Base-by-base conservation (phyloP, 176 grass and related monocot genomes). In the Metroxylon sagu region DNA sequence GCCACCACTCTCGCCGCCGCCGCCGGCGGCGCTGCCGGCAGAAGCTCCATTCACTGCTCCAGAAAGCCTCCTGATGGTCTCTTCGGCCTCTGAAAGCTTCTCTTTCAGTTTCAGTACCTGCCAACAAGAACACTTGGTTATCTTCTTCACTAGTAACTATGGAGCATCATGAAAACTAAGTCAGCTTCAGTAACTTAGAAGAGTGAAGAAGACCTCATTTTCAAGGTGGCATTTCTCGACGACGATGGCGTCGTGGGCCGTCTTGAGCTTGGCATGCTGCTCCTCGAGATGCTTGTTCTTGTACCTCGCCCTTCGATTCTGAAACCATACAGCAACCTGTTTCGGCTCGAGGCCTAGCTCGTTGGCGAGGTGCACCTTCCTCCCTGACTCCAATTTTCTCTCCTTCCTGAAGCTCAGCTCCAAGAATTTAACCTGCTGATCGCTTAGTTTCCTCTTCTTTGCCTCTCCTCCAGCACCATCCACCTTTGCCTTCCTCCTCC, bases 291-390 rank as follows among this genome's bases (percentile, higher is more conserved):
- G 81, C 78, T 98, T 98, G 73, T 73, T 89, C 84, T 98, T 98
- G 93, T 92, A 82, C 48, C 93, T 79, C 0, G 93, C 87, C n/a
- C 93, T 81, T 50, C 93, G 83, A 76, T 98, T 98, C 84, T 98
- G 87, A 70, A 98, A 98, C 93, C 93, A 98, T 18, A 98, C 84
- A 18, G 93, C 93, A 25, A 98, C 84, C 66, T 98, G 93, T 76
- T 98, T 98, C 14, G 81, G 82, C 26, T 98, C 93, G 5, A 98
- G 81, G 4, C 87, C 87, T 0, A 98, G 70, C 52, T 98, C 93
- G 1, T 69, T 16, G 19, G 93, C 93, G 0, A 98, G 93, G 66
- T 78, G 74, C 50, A 98, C 70, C 81, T 98, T 98, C 52, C 93
- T 77, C 0, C 84, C 75, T 17, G 82, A 88, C 79, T 98, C 93